Evolutionary conservation across 2,329 filamentous ascomycete genomes (phyloP).

Genomic region (Colletotrichum nymphaeae): DNA sequence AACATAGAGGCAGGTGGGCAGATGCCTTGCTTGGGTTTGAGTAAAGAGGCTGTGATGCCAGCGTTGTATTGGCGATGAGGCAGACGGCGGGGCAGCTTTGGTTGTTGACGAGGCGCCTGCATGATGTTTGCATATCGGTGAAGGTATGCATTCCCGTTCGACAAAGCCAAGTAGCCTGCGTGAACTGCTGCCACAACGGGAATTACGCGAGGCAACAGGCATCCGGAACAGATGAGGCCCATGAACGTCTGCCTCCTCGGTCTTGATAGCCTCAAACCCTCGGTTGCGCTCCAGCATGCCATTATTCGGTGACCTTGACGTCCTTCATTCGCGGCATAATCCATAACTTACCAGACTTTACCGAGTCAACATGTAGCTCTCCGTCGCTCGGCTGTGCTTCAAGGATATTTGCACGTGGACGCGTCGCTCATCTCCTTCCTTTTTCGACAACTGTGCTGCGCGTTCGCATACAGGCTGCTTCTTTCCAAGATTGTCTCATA

Average conservation of each 20-base stretch:
- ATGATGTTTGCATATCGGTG: neutral
- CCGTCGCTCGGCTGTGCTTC: neutral
- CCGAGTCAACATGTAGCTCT: too few species aligned
- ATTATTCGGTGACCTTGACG: neutral
- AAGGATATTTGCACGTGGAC: too few species aligned
- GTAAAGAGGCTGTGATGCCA: neutral
- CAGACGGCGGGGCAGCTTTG: too few species aligned
- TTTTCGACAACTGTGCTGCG: too few species aligned
- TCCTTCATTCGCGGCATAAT: neutral
- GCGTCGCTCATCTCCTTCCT: too few species aligned
- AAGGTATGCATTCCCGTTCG: neutral
- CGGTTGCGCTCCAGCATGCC: rapidly evolving
- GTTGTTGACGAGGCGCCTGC: neutral
- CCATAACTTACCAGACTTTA: too few species aligned
- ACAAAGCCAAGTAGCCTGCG: neutral
- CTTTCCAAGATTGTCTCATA: too few species aligned
- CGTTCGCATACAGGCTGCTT: too few species aligned
- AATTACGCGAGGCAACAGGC: neutral
- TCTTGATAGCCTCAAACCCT: too few species aligned
- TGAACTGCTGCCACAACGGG: neutral
- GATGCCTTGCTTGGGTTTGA: neutral
- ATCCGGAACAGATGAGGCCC: neutral
- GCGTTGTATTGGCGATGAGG: neutral
- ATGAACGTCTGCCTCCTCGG: neutral
- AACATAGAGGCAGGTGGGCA: neutral